These are phyloP conservation scores for Aaosphaeria pasadenensis DNA, from an alignment of 2,329 filamentous ascomycete species.

Conservation along the genomic window DNA sequence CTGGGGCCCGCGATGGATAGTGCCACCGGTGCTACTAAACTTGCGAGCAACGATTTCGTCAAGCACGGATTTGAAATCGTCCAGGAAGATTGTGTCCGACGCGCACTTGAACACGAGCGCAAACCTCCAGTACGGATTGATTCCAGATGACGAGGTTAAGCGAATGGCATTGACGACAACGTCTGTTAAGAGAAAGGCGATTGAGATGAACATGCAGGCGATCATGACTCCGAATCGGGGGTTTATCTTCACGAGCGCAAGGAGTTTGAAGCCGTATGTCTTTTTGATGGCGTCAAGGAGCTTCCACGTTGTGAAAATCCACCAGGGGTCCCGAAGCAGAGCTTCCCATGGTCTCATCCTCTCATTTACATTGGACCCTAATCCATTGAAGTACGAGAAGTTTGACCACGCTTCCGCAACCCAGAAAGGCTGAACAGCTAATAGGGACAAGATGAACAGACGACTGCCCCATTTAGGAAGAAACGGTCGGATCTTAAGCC, in stretches of 20 bases:
- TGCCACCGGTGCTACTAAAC: conserved; percentile 15
- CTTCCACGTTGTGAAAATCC: conserved; percentile 36
- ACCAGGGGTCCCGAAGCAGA: conserved; percentile 31
- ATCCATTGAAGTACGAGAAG: conserved; percentile 32
- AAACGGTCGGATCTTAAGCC: conserved; percentile 35
- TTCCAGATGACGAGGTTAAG: conserved; percentile 22
- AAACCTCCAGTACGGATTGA: conserved; percentile 36
- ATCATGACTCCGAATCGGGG: conserved; percentile 32
- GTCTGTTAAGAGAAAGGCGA: conserved; percentile 30
- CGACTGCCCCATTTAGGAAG: conserved; percentile 31
- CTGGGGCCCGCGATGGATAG: conserved; percentile 5
- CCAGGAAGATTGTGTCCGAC: conserved; percentile 34
- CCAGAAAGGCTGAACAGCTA: conserved; percentile 35
- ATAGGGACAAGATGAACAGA: conserved; percentile 28
- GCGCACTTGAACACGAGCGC: conserved; percentile 36
- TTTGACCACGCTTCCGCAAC: conserved; percentile 34
- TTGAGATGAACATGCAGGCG: conserved; percentile 30
- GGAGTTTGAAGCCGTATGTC: conserved; percentile 28
- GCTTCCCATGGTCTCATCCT: conserved; percentile 32
- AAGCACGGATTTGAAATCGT: conserved; percentile 35
- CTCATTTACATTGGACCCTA: conserved; percentile 26
- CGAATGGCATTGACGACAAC: conserved; percentile 27
- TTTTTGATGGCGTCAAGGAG: conserved; percentile 29
- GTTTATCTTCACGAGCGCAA: conserved; percentile 24
- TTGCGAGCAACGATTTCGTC: conserved; percentile 28